Evolutionary conservation across 306 rosid species (phyloP).

Genomic region (Carpinus fangiana): DNA sequence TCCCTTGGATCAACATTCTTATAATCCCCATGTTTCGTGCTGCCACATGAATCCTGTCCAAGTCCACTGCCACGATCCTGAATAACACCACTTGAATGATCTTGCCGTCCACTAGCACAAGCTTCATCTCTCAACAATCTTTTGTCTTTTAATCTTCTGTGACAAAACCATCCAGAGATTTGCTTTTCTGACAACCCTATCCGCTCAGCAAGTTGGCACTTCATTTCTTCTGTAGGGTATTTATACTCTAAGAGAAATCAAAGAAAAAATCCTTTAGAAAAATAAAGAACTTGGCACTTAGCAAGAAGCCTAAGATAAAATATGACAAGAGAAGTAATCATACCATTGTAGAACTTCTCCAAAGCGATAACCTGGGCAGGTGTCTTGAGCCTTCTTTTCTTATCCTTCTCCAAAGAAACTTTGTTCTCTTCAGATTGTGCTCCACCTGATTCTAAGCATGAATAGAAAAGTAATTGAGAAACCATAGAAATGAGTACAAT

Average conservation of each 20-base stretch:
- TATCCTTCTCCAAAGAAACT: slow-evolving; percentile 57
- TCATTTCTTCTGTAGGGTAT: slow-evolving; percentile 93
- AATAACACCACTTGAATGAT: slow-evolving; percentile 84
- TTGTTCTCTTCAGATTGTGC: slow-evolving; percentile 77
- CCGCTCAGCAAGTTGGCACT: slow-evolving; percentile 63
- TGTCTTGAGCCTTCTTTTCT: slow-evolving; percentile 85
- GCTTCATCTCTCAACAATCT: slow-evolving; percentile 63
- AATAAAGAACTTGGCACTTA: slow-evolving; percentile 10
- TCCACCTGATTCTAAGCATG: slow-evolving; percentile 59
- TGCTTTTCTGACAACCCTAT: slow-evolving; percentile 89
- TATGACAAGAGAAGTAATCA: slow-evolving; percentile 23
- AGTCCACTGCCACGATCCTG: slow-evolving; percentile 94
- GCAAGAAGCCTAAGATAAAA: slow-evolving; percentile 14
- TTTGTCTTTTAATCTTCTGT: slow-evolving; percentile 94
- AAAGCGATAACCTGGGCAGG: slow-evolving; percentile 75
- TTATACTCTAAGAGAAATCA: slow-evolving; percentile 60
- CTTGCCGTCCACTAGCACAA: slow-evolving; percentile 73
- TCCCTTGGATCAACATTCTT: slow-evolving; percentile 81
- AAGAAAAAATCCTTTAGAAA: slow-evolving; percentile 17
- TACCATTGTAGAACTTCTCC: slow-evolving; percentile 88
- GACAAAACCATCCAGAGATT: slow-evolving; percentile 99
- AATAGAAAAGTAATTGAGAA: slow-evolving; percentile 26
- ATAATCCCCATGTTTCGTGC: slow-evolving; percentile 85
- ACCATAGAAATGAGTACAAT: not conserved
- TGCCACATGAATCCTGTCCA: slow-evolving; percentile 97